Conservation (phyloP, 78 protist genomes). For the Pigoraptor vietnamica region DNA sequence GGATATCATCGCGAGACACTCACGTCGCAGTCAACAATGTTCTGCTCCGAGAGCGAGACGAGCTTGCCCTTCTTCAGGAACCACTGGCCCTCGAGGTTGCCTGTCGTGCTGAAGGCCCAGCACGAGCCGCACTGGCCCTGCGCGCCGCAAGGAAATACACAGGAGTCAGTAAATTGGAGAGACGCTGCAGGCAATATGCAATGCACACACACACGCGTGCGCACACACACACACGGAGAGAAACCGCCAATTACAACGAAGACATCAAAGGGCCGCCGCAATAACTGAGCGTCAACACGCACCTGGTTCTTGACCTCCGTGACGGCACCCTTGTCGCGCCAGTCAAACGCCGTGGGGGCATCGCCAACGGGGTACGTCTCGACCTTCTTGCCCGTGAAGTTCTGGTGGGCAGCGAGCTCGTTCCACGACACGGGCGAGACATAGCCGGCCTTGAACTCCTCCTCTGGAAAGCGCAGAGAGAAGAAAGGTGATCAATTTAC, state of each 20-base stretch:
- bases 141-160: neutral
- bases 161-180: constrained; percentile 35
- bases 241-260: no score
- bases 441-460: constrained; percentile 26
- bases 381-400: neutral
- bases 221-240: no score
- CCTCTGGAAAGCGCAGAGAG: neutral
- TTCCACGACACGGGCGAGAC: neutral
- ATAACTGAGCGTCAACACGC: no score
- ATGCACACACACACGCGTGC: no score
- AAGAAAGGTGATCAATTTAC: neutral
- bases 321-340: constrained; percentile 39
- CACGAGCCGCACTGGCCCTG: constrained; percentile 9
- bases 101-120: constrained; percentile 29
- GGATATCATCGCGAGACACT: no score
- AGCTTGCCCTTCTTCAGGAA: constrained; percentile 24
- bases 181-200: no score
- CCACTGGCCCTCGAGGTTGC: constrained; percentile 12
- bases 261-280: no score
- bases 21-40: neutral
- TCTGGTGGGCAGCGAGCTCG: neutral
- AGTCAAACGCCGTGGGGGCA: constrained; percentile 19
- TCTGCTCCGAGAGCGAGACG: constrained; percentile 33
- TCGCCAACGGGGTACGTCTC: neutral
- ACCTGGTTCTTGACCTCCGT: constrained; percentile 61